Conservation (phyloP, 169 alveolate species). For the Eimeria nieschulzi region DNA sequence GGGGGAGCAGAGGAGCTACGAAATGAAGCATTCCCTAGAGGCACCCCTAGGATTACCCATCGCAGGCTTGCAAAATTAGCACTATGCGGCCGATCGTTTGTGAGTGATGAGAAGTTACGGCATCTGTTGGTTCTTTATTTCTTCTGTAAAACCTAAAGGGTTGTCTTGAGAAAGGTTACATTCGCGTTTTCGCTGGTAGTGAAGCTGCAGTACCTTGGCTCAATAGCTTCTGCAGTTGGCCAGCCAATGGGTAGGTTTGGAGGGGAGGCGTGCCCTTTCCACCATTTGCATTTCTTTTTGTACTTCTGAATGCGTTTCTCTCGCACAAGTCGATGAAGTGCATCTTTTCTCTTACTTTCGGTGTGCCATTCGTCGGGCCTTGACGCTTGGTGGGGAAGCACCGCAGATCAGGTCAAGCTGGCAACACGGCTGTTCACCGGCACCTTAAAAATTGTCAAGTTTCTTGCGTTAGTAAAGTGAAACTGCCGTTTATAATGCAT, state of each 20-base stretch:
- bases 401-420: too few relatives aligned
- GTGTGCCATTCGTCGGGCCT: not conserved
- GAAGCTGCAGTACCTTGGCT: not conserved
- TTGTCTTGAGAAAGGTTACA: not conserved
- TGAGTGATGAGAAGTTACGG: too few relatives aligned
- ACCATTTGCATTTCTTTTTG: not conserved
- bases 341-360: not conserved
- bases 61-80: not conserved
- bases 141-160: too few relatives aligned
- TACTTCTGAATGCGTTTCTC: too few relatives aligned
- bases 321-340: not conserved
- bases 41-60: not conserved
- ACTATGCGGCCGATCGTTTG: too few relatives aligned
- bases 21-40: not conserved
- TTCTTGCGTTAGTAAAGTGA: too few relatives aligned
- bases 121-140: too few relatives aligned
- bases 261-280: not conserved
- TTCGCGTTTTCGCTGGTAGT: not conserved
- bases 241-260: constrained; percentile 1
- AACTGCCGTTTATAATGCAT: too few relatives aligned
- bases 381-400: too few relatives aligned
- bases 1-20: not conserved
- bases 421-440: too few relatives aligned
- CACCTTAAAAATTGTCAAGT: too few relatives aligned
- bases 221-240: constrained; percentile 28